A percentile compares a stretch with the other conserved stretches of the same genome.
phyloP scores from a whole-genome alignment of 2,329 filamentous ascomycete genomes.

The Alternaria arbusti region DNA sequence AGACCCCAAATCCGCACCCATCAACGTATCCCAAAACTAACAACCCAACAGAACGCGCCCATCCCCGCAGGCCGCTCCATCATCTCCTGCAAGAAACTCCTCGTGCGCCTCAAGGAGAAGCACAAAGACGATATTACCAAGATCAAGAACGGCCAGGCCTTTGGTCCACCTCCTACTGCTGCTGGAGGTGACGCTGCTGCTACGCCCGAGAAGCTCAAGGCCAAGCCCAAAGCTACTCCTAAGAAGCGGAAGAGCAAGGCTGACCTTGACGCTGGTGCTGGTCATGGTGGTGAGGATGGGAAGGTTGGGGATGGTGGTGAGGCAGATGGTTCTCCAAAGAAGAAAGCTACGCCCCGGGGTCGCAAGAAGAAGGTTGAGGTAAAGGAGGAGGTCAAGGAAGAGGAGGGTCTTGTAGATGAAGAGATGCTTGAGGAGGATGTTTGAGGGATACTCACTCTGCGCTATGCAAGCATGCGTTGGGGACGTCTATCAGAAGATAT shows the following conservation, averaged over 20 bases:
- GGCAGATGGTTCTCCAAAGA: conserved; percentile 15
- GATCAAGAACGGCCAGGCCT: conserved; percentile 18
- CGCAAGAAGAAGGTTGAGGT: conserved; percentile 18
- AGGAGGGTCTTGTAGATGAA: conserved; percentile 1
- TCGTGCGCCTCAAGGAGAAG: conserved; percentile 32
- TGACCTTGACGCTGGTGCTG: not conserved
- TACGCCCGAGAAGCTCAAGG: not conserved
- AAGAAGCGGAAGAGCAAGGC: conserved; percentile 29
- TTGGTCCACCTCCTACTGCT: not conserved
- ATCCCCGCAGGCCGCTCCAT: conserved; percentile 29
- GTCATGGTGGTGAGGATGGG: not conserved
- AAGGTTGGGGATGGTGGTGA: not conserved
- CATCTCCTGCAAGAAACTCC: conserved; percentile 34
- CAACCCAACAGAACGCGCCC: conserved; percentile 23
- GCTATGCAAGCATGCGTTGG: not conserved
- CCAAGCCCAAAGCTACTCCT: conserved; percentile 7
- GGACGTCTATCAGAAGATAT: not conserved
- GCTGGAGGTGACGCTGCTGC: not conserved
- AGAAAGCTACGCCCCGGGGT: conserved; percentile 14
- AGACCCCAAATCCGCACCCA: not conserved
- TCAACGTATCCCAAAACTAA: not conserved
- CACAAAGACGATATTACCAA: conserved; percentile 32
- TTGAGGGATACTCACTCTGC: not conserved
- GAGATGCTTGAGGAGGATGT: not conserved
- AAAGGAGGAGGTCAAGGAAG: conserved; percentile 7